Conservation (phyloP, 495 filamentous ascomycete genomes). For the Pyronema omphalodes region DNA sequence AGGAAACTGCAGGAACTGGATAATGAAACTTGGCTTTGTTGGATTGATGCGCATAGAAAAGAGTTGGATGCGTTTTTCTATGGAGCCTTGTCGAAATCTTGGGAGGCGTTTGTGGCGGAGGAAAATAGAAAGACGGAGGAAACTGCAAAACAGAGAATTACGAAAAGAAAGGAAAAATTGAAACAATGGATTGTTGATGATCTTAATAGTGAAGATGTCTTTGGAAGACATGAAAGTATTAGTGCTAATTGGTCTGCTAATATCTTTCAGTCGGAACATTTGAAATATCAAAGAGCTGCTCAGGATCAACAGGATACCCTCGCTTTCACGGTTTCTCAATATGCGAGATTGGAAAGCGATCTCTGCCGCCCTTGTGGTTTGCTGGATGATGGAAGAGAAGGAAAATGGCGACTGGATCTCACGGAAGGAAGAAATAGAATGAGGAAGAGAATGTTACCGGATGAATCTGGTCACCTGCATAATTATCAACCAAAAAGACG, state of each 20-base stretch:
- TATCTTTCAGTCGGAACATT: slow-evolving; percentile 76
- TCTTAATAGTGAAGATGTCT: slow-evolving; percentile 45
- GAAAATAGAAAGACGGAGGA: slow-evolving; percentile 65
- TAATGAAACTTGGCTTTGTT: slow-evolving; percentile 64
- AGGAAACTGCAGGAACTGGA: slow-evolving; percentile 70
- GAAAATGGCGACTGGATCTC: slow-evolving; percentile 80
- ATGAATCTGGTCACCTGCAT: slow-evolving; percentile 44
- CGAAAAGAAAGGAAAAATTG: slow-evolving; percentile 63
- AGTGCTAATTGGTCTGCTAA: slow-evolving; percentile 85
- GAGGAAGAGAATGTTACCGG: slow-evolving; percentile 67
- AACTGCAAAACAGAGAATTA: slow-evolving; percentile 44
- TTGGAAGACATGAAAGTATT: slow-evolving; percentile 61
- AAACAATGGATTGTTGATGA: slow-evolving; percentile 57
- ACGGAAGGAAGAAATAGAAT: slow-evolving; percentile 93
- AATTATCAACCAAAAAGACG: slow-evolving; percentile 70
- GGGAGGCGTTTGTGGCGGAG: slow-evolving; percentile 64
- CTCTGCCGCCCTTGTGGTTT: slow-evolving; percentile 60
- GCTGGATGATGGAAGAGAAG: slow-evolving; percentile 42
- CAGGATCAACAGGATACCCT: slow-evolving; percentile 88
- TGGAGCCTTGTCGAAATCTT: slow-evolving; percentile 53
- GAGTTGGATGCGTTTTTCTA: slow-evolving; percentile 70
- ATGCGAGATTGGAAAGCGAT: slow-evolving; percentile 53
- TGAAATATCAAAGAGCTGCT: slow-evolving; percentile 67
- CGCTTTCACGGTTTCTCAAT: slow-evolving; percentile 50
- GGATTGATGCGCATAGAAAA: slow-evolving; percentile 69